Percentiles rank a stretch among this genome's conserved stretches.
These are phyloP conservation scores for Aspergillus sp. DNA, from an alignment of 2,329 filamentous ascomycete species.

Conservation along the genomic window DNA sequence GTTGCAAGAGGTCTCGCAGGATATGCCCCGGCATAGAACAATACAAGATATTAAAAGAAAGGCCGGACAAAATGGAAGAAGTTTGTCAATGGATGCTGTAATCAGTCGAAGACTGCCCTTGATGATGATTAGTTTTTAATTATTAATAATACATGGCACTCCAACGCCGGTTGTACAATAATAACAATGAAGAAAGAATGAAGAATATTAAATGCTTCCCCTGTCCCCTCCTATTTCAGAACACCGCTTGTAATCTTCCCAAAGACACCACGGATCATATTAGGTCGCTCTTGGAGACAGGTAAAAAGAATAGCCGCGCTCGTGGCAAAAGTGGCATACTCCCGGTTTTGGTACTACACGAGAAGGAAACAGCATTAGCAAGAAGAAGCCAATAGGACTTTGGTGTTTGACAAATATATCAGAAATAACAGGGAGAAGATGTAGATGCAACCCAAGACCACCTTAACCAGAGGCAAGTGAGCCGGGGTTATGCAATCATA, in stretches of 20 bases:
- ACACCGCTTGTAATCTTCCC: slow-evolving; percentile 46
- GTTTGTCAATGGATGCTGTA: background rate
- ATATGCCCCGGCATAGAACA: no score
- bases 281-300: slow-evolving; percentile 55
- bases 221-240: slow-evolving; percentile 11
- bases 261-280: slow-evolving; percentile 60
- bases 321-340: slow-evolving; percentile 58
- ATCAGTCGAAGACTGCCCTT: background rate
- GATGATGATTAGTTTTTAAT: background rate
- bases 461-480: background rate
- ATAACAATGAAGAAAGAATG: background rate
- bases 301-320: slow-evolving; percentile 67
- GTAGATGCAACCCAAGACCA: background rate
- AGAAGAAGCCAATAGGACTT: slow-evolving; percentile 2
- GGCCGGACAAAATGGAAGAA: background rate
- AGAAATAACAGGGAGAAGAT: slow-evolving; percentile 3
- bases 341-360: slow-evolving; percentile 57
- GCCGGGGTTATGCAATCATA: slow-evolving; percentile 15
- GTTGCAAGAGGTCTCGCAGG: no score
- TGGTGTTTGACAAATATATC: background rate
- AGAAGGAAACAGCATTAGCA: slow-evolving; percentile 15
- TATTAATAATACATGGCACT: background rate
- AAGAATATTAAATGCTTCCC: background rate
- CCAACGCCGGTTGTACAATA: background rate
- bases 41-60: no score